phyloP scores from a whole-genome alignment of 495 filamentous ascomycete species.

The Lophiostoma macrostomum region DNA sequence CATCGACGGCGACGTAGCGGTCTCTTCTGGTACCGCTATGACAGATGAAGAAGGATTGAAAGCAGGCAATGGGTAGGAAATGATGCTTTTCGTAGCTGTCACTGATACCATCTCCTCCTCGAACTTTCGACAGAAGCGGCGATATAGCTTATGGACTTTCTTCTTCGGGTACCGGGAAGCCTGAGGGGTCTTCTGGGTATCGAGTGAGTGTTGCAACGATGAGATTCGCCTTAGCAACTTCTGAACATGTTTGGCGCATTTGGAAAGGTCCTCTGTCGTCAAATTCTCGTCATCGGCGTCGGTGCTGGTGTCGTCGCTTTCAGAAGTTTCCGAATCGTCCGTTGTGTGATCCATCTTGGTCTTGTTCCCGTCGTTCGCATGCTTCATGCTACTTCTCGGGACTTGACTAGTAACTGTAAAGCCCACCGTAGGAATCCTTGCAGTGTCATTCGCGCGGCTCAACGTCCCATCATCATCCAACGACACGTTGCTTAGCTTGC shows the following conservation, averaged over 20 bases:
- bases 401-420: not conserved
- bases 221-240: constrained; percentile 17
- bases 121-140: constrained; percentile 21
- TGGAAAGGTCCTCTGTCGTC: constrained; percentile 6
- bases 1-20: no score
- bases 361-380: not conserved
- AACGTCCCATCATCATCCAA: constrained; percentile 22
- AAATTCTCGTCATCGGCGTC: constrained; percentile 13
- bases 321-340: constrained; percentile 25
- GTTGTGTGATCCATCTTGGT: not conserved
- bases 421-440: constrained; percentile 11
- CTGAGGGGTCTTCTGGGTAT: not conserved
- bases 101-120: constrained; percentile 1
- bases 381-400: not conserved
- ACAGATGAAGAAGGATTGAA: not conserved
- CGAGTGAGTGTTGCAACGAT: constrained; percentile 9
- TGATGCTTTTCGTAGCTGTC: no score
- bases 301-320: constrained; percentile 8
- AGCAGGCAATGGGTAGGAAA: constrained; percentile 1
- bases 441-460: no score
- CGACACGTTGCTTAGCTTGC: constrained; percentile 12
- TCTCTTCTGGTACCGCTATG: no score
- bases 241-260: constrained; percentile 26
- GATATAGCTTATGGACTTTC: constrained; percentile 19
- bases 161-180: constrained; percentile 1